phyloP scores from a whole-genome alignment of 2,329 filamentous ascomycete genomes.

The Pseudogymnoascus sp. region DNA sequence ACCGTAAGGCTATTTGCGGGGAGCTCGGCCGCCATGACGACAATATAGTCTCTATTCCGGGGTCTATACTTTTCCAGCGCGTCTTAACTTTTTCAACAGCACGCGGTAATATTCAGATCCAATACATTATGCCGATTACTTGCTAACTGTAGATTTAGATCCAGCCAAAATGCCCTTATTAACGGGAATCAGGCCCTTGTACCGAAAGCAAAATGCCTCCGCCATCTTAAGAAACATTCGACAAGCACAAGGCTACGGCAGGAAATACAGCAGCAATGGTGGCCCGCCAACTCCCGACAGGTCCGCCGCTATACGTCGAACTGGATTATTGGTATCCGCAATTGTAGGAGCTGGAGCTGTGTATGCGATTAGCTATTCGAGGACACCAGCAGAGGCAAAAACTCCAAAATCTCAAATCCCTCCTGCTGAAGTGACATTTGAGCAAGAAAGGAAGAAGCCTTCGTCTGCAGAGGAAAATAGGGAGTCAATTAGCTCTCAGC shows the following conservation, averaged over 20 bases:
- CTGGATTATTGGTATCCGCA: slow-evolving; percentile 19
- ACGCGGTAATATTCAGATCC: background rate
- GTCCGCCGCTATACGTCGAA: slow-evolving; percentile 10
- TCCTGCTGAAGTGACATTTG: slow-evolving; percentile 54
- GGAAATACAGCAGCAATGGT: background rate
- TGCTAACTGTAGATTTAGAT: background rate
- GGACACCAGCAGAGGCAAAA: slow-evolving; percentile 22
- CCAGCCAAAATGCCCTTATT: background rate
- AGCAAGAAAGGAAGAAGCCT: slow-evolving; percentile 52
- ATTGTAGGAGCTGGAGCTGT: slow-evolving; percentile 20
- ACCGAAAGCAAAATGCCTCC: background rate
- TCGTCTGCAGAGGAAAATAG: slow-evolving; percentile 62
- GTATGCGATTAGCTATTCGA: slow-evolving; percentile 22
- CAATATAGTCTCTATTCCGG: slow-evolving; percentile 1
- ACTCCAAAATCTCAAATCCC: slow-evolving; percentile 17
- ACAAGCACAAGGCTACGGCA: background rate
- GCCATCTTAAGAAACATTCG: background rate
- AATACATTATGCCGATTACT: background rate
- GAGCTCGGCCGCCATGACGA: slow-evolving; percentile 8
- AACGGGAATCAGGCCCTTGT: slow-evolving; percentile 6
- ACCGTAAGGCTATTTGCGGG: slow-evolving; percentile 1
- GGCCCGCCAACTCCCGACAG: background rate
- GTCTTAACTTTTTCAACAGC: background rate
- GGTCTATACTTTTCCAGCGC: background rate
- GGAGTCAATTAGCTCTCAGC: slow-evolving; percentile 73